Evolutionary conservation across 2,329 filamentous ascomycete genomes (phyloP).

Genomic region (Lachnellula cervina): DNA sequence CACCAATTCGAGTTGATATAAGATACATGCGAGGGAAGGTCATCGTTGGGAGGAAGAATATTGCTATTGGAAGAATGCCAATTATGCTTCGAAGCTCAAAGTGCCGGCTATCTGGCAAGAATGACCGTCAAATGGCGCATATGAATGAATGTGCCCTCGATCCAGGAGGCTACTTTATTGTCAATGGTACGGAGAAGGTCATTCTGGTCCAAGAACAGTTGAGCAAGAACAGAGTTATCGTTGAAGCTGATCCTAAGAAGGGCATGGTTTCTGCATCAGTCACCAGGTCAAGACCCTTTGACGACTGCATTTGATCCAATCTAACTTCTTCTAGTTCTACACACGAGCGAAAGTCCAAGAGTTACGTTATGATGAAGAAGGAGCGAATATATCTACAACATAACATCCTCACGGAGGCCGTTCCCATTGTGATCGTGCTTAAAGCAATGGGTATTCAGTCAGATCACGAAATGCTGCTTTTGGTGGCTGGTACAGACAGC

Average conservation of each 20-base stretch:
- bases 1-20: conserved; percentile 89
- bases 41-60: conserved; percentile 67
- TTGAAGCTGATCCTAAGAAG: conserved; percentile 89
- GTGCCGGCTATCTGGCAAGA: conserved; percentile 79
- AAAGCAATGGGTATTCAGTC: conserved; percentile 92
- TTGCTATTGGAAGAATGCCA: conserved; percentile 84
- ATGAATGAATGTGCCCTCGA: conserved; percentile 96
- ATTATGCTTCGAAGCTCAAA: conserved; percentile 97
- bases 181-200: conserved; percentile 96
- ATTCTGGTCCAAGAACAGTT: conserved; percentile 97
- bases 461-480: conserved; percentile 88
- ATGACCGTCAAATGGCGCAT: conserved; percentile 80
- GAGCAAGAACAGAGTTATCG: conserved; percentile 98
- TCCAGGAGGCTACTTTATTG: conserved; percentile 96
- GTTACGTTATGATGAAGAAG: conserved; percentile 91
- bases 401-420: conserved; percentile 86
- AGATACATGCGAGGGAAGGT: conserved; percentile 80
- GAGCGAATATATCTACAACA: conserved; percentile 85
- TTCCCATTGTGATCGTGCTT: conserved; percentile 91
- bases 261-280: conserved; percentile 92
- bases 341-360: conserved; percentile 96
- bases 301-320: neutral
- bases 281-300: conserved; percentile 48
- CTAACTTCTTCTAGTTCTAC: conserved; percentile 64
- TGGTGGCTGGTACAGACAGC: conserved; percentile 82